Base-by-base conservation (phyloP, 805 yeast genomes). In the Wickerhamiella lipophila region DNA sequence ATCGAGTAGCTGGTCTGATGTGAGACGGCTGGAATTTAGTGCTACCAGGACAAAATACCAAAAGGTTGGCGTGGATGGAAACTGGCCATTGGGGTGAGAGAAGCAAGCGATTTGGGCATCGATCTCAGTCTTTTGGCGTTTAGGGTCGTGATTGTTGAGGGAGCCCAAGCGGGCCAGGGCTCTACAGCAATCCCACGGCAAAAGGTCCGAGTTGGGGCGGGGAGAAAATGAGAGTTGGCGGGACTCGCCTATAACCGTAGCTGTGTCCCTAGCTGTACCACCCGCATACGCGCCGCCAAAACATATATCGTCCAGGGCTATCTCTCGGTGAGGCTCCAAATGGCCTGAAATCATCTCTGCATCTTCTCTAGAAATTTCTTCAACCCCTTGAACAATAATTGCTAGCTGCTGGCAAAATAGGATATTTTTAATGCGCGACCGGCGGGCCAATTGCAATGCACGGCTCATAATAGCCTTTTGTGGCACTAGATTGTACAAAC, bases 31-130 rank as follows among this genome's bases (percentile, higher is more conserved):
- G 11, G 32, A 23, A 8, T n/a, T 34, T 9, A 18, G 26, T 5
- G 40, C 47, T 6, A 35, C 32, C 9, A 8, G 22, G 8, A 44
- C 47, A 34, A 44, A 44, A 29, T 36, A 32, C 47, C 47, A 44
- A 13, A 44, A 44, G 19, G 6, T 15, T n/a, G 35, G 35, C 18
- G 35, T 21, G 30, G 27, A 22, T 4, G 26, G 30, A 22, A 21
- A 13, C 13, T 16, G 34, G 34, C 19, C 25, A 6, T 19, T 22
- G 6, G 32, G 32, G n/a, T 4, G 6, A 3, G 42, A 22, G 9
- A 39, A 39, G 30, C 42, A 39, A 25, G 27, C 27, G n/a, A 39
- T 13, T 19, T 39, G 42, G 11, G 42, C 42, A 13, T 39, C 42
- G 18, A 39, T 7, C 11, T 22, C 30, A 4, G 3, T 4, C 19